A percentile compares a stretch with the other conserved stretches of the same genome.
Evolutionary conservation across 257 asterid genomes (phyloP).

Genomic region (Solanum bukasovii): DNA sequence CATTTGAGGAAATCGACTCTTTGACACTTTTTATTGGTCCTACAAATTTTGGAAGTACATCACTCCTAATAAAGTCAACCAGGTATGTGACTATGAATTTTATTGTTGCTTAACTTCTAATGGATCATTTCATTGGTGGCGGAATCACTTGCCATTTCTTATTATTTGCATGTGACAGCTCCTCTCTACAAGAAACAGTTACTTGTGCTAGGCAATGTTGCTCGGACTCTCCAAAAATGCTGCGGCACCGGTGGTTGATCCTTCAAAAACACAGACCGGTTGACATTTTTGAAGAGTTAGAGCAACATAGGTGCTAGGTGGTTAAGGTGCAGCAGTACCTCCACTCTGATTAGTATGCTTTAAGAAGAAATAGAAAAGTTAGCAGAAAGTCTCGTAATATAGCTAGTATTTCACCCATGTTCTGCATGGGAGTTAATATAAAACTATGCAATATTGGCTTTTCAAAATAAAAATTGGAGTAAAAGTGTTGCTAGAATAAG

Average conservation of each 20-base stretch:
- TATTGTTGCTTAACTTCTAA: neutral
- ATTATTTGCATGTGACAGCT: neutral
- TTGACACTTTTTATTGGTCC: conserved; percentile 60
- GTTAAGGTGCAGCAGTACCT: neutral
- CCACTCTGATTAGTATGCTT: neutral
- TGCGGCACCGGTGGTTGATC: neutral
- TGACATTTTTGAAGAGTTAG: neutral
- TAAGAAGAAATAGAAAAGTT: neutral
- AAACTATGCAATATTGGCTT: neutral
- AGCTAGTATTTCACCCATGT: neutral
- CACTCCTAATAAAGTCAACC: conserved; percentile 36
- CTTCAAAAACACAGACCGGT: neutral
- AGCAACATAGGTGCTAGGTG: neutral
- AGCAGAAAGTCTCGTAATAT: neutral
- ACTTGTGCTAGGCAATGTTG: neutral
- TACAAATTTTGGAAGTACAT: conserved; percentile 8
- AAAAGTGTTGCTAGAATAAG: neutral
- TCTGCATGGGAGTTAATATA: neutral
- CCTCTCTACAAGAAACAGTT: neutral
- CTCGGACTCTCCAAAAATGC: neutral
- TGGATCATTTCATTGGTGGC: neutral
- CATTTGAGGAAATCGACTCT: conserved; percentile 80
- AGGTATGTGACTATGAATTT: conserved; percentile 28
- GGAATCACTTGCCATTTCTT: neutral
- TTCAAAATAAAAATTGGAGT: neutral